A percentile compares a stretch with the other conserved stretches of the same genome.
phyloP scores from a whole-genome alignment of 805 yeast species.

The Pichia phayaonensis region DNA sequence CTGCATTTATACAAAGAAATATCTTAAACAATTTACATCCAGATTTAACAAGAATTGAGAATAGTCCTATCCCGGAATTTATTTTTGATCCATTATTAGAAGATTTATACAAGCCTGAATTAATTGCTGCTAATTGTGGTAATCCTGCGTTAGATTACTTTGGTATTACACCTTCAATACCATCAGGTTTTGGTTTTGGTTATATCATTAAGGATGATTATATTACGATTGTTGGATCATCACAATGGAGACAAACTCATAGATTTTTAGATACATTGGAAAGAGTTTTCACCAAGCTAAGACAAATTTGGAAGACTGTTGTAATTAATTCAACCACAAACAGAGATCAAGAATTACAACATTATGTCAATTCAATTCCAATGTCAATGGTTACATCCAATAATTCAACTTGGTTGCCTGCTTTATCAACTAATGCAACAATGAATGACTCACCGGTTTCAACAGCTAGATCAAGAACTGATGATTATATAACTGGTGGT shows the following conservation, averaged over 20 bases:
- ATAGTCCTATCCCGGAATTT: conserved; percentile 31
- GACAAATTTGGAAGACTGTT: conserved; percentile 27
- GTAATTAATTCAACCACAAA: conserved; percentile 8
- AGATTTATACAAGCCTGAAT: conserved; percentile 29
- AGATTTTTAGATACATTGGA: conserved; percentile 47
- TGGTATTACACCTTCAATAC: conserved; percentile 54
- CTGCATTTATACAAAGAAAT: conserved; percentile 44
- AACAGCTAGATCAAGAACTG: conserved; percentile 4
- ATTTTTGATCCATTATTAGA: conserved; percentile 37
- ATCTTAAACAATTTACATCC: conserved; percentile 39
- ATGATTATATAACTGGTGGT: conserved; percentile 42
- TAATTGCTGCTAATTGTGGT: conserved; percentile 47
- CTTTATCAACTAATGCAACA: neutral
- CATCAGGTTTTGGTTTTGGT: conserved; percentile 54
- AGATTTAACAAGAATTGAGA: conserved; percentile 28
- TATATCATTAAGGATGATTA: conserved; percentile 47
- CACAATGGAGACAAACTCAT: conserved; percentile 54
- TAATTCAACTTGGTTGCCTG: conserved; percentile 14
- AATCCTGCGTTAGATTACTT: conserved; percentile 51
- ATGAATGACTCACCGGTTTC: neutral
- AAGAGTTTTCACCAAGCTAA: conserved; percentile 41
- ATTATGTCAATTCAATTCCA: conserved; percentile 27
- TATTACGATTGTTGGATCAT: conserved; percentile 42
- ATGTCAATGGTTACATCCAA: conserved; percentile 27
- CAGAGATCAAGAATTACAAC: conserved; percentile 20